Percentiles rank a stretch among this genome's conserved stretches.
These are phyloP conservation scores for Umbilicus rupestris DNA, from an alignment of 164 flowering plant genomes.

Conservation along the genomic window DNA sequence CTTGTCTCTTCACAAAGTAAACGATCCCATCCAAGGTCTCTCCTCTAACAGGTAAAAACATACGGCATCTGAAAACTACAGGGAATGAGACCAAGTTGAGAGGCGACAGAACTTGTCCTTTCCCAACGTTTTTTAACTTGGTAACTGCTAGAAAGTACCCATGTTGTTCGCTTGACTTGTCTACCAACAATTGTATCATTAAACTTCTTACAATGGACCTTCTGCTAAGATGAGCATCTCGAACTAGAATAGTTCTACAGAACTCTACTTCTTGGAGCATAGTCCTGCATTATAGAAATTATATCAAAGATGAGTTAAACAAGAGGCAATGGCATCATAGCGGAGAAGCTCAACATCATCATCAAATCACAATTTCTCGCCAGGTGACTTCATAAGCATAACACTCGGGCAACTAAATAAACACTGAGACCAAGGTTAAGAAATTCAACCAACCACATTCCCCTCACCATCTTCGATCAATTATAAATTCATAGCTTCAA, in stretches of 20 bases:
- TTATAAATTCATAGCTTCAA: too few relatives aligned
- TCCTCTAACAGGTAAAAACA: slow-evolving; percentile 20
- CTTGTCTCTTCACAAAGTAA: slow-evolving; percentile 4
- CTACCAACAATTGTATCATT: slow-evolving; percentile 13
- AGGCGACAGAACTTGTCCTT: slow-evolving; percentile 3
- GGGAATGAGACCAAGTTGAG: slow-evolving; percentile 13
- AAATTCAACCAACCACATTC: too few relatives aligned
- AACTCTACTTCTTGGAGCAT: slow-evolving; percentile 23
- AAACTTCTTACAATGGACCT: slow-evolving; percentile 13
- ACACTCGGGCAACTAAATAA: background rate
- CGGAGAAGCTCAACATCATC: background rate
- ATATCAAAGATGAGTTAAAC: background rate
- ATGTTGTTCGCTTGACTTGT: slow-evolving; percentile 18
- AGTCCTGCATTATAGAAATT: background rate
- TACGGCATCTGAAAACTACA: slow-evolving; percentile 20
- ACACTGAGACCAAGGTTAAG: too few relatives aligned
- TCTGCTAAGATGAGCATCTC: slow-evolving; percentile 8
- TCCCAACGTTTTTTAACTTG: slow-evolving; percentile 19
- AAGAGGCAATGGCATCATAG: background rate
- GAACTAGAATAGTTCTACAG: slow-evolving; percentile 13
- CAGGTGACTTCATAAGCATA: background rate
- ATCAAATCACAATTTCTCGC: background rate
- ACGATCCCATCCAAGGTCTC: slow-evolving; percentile 26
- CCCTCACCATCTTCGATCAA: too few relatives aligned
- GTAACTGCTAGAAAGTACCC: slow-evolving; percentile 24